Conservation (phyloP, 139 green algal species). For the Picochlorum sp. region DNA sequence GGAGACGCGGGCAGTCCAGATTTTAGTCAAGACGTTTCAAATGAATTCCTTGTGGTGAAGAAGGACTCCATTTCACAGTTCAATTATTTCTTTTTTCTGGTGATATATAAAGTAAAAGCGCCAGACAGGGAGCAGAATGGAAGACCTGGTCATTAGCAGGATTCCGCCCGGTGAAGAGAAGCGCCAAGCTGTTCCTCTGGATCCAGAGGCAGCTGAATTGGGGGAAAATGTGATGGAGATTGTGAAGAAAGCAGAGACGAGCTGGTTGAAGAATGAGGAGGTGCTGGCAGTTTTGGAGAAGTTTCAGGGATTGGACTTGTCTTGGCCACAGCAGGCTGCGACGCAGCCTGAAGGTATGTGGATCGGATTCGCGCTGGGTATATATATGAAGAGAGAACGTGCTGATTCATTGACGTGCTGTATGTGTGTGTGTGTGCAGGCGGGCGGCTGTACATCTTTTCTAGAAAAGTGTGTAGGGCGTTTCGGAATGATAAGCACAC, state of each 20-base stretch:
- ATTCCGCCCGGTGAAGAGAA: too few relatives aligned
- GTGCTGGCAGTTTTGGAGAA: constrained; percentile 25
- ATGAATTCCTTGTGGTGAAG: too few relatives aligned
- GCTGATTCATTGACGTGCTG: not conserved
- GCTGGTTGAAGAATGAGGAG: constrained; percentile 33
- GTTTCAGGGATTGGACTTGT: constrained; percentile 2
- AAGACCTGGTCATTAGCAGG: too few relatives aligned
- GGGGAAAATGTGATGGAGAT: not conserved
- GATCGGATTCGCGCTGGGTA: too few relatives aligned
- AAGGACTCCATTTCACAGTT: too few relatives aligned
- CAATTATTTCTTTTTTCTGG: too few relatives aligned
- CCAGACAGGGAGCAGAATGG: too few relatives aligned
- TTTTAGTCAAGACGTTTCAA: too few relatives aligned
- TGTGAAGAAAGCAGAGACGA: constrained; percentile 18
- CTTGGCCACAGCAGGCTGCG: constrained; percentile 14
- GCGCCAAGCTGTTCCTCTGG: not conserved
- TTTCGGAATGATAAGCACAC: constrained; percentile 66
- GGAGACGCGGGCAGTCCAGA: too few relatives aligned
- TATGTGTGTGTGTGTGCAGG: constrained; percentile 26
- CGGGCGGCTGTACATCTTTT: constrained; percentile 56
- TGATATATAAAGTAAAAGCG: too few relatives aligned
- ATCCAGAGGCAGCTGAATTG: not conserved
- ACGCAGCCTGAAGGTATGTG: constrained; percentile 20
- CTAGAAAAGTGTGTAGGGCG: constrained; percentile 45
- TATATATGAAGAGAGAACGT: not conserved